phyloP scores from a whole-genome alignment of 2,329 filamentous ascomycete species.

The Phyllosticta citribraziliensis region DNA sequence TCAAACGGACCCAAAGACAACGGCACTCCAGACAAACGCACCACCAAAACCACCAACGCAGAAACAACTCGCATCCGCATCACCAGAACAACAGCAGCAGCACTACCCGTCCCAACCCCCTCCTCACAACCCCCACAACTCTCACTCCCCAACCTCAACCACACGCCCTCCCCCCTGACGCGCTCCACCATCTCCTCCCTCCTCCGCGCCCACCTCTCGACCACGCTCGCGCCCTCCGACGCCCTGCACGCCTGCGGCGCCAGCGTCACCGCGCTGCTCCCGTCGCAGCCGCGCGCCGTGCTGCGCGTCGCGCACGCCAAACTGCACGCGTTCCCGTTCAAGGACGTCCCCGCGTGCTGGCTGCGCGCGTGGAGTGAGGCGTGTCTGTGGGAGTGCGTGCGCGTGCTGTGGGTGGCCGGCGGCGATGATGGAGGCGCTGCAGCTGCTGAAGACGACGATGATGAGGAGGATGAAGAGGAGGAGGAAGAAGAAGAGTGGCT shows the following conservation, averaged over 20 bases:
- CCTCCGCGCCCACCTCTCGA: constrained; percentile 13
- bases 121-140: too few relatives aligned
- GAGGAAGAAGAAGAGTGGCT: constrained; percentile 35
- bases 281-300: constrained; percentile 35
- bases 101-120: too few relatives aligned
- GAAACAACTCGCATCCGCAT: neutral
- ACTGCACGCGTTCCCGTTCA: constrained; percentile 61
- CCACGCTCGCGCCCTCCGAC: constrained; percentile 12
- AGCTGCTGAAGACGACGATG: constrained; percentile 8
- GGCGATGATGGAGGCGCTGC: too few relatives aligned
- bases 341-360: constrained; percentile 59
- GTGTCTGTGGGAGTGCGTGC: constrained; percentile 51
- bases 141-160: neutral
- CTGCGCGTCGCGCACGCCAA: constrained; percentile 52
- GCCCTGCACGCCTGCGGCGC: constrained; percentile 32
- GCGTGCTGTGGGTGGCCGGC: constrained; percentile 12
- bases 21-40: too few relatives aligned
- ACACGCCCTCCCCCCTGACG: neutral
- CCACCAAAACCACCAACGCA: neutral
- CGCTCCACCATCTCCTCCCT: constrained; percentile 1
- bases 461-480: constrained; percentile 16
- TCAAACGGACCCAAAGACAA: too few relatives aligned
- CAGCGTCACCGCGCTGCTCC: constrained; percentile 21
- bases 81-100: too few relatives aligned
- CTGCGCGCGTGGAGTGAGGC: constrained; percentile 62